phyloP scores from a whole-genome alignment of 164 flowering plant species.

The Macadamia integrifolia region DNA sequence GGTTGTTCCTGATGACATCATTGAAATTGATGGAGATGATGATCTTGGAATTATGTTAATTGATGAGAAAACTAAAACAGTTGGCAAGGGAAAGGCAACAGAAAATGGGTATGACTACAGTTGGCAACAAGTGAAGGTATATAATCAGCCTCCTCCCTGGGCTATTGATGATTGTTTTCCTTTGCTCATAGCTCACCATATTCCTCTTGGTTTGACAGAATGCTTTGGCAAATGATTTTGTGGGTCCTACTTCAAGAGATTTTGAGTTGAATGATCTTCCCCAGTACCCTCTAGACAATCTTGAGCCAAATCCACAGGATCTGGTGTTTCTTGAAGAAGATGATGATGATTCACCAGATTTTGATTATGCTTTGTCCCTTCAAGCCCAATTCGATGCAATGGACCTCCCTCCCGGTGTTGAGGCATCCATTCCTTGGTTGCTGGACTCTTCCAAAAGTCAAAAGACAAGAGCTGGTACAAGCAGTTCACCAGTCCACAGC shows the following conservation, averaged over 20 bases:
- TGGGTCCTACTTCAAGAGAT: slow-evolving; percentile 2
- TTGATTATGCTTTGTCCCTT: slow-evolving; percentile 11
- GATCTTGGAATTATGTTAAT: slow-evolving; percentile 22
- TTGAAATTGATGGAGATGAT: slow-evolving; percentile 45
- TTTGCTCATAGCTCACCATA: not conserved
- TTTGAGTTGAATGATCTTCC: not conserved
- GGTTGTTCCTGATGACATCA: slow-evolving; percentile 41
- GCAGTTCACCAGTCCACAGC: slow-evolving; percentile 11
- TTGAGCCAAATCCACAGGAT: not conserved
- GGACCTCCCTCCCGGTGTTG: slow-evolving; percentile 21
- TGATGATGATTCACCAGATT: slow-evolving; percentile 3
- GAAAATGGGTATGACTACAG: not conserved
- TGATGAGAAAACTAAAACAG: slow-evolving; percentile 18
- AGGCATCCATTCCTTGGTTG: slow-evolving; percentile 18
- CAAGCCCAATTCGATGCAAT: slow-evolving; percentile 21
- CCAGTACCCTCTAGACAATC: not conserved
- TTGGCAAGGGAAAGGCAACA: slow-evolving; percentile 36
- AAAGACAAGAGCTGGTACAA: slow-evolving; percentile 7
- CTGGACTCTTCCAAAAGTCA: slow-evolving; percentile 18
- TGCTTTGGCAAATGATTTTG: slow-evolving; percentile 1
- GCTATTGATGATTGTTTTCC: not conserved
- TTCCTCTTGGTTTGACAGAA: slow-evolving; percentile 5
- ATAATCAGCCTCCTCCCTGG: not conserved
- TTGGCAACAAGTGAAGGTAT: slow-evolving; percentile 11
- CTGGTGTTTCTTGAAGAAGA: not conserved